Base-by-base conservation (phyloP, 768 basidiomycete genomes). In the Xerocomellus dryophilus region DNA sequence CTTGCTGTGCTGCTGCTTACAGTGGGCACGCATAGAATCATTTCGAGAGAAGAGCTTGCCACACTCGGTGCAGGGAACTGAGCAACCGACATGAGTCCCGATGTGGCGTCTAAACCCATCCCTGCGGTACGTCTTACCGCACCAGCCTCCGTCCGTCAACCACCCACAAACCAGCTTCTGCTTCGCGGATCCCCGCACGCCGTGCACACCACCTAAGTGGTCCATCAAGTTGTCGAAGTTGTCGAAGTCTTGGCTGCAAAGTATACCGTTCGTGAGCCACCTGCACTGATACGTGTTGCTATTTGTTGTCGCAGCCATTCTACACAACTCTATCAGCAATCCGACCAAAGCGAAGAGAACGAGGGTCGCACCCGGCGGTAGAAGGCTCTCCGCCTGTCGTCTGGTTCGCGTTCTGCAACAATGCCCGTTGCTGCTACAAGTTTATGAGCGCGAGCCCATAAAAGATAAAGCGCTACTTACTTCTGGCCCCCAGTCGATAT, bases 41-140 rank as follows among this genome's bases (percentile, higher is more conserved):
- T 2, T 9, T 1, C 57, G 50, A 9, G 55, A 57, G 23, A 43
- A 64, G 0, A 4, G 1, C 21, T 44, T 51, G 3, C 11, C 20
- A 14, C 52, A 59, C 2, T 17, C 29, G 29, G 10, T 23, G 40
- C 58, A 64, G 11, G 12, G 0, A 12, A 49, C 42, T 2, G 32
- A 36, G 12, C 0, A 5, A 0, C 45, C 7, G 0, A 56, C 2
- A 12, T 66, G 67, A 0, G 12, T 35, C 0, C 14, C 32, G 0
- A 58, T 53, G 23, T 68, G 64, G 0, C 63, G 57, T 0, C 45
- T 40, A 7, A 58, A 42, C 0, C 5, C 35, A 10, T 56, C 42
- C 2, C 65, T 39, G 6, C 58, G 53, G 11, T 9, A 40, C 1
- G 17, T 0, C 0, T 38, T 17, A 4, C 27, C 18, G n/a, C 63